These are phyloP conservation scores for Aspergillus egyptiacus DNA, from an alignment of 495 filamentous ascomycete genomes.

Conservation along the genomic window DNA sequence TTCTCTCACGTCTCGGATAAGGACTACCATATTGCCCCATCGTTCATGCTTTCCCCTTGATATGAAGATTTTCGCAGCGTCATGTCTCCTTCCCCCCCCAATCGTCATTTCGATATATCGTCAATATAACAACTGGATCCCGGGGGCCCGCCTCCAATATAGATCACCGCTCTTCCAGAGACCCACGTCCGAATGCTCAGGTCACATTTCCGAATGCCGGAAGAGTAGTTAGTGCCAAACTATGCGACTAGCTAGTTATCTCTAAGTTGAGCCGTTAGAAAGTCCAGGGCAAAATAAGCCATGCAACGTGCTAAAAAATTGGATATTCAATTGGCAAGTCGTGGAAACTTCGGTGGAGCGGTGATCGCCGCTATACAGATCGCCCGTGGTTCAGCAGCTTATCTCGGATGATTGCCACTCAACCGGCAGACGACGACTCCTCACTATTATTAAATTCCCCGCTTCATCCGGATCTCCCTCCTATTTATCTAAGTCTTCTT, in stretches of 20 bases:
- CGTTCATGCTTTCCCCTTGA: constrained; percentile 10
- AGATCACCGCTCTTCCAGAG: no score
- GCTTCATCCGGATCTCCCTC: background rate
- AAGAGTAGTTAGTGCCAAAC: no score
- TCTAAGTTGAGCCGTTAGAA: no score
- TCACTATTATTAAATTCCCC: background rate
- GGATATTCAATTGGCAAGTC: constrained; percentile 4
- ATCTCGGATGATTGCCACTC: constrained; percentile 18
- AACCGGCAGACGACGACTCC: background rate
- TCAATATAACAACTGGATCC: constrained; percentile 13
- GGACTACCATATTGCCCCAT: constrained; percentile 13
- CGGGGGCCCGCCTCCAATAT: no score
- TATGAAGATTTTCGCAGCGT: constrained; percentile 11
- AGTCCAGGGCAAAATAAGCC: background rate
- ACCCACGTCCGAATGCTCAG: no score
- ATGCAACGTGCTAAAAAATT: background rate
- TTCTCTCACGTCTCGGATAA: constrained; percentile 6
- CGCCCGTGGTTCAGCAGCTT: constrained; percentile 15
- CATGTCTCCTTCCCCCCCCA: constrained; percentile 1
- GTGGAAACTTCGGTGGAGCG: constrained; percentile 12
- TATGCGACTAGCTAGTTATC: no score
- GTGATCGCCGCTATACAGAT: constrained; percentile 22
- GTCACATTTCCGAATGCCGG: no score
- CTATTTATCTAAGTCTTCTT: background rate
- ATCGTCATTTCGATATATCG: constrained; percentile 10